Percentiles rank a stretch among this genome's conserved stretches.
Evolutionary conservation across 345 rosid genomes (phyloP).

Genomic region (Moringa oleifera): DNA sequence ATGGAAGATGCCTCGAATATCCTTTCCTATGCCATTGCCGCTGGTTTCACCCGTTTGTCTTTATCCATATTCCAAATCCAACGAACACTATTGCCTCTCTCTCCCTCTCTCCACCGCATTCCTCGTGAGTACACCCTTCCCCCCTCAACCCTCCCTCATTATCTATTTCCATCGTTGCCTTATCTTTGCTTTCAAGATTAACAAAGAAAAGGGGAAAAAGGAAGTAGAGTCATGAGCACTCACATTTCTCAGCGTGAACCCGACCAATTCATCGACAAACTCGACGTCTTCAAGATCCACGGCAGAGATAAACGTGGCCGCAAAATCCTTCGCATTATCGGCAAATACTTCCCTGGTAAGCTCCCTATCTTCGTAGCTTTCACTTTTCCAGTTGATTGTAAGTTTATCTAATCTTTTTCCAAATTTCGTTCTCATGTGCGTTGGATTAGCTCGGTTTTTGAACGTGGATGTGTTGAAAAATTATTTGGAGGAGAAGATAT

Average conservation of each 20-base stretch:
- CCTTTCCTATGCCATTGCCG: not conserved
- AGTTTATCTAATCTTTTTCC: not conserved
- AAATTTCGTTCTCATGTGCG: not conserved
- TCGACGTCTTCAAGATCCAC: slow-evolving; percentile 60
- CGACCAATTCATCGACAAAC: slow-evolving; percentile 42
- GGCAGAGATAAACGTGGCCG: slow-evolving; percentile 70
- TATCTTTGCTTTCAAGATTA: not conserved
- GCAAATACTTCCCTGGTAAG: slow-evolving; percentile 58
- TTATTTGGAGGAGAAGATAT: slow-evolving; percentile 49
- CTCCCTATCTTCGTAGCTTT: too few relatives aligned
- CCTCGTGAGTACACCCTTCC: not conserved
- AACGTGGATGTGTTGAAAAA: slow-evolving; percentile 43
- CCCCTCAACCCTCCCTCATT: too few relatives aligned
- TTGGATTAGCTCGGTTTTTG: slow-evolving; percentile 37
- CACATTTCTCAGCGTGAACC: slow-evolving; percentile 36
- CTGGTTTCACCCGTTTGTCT: not conserved
- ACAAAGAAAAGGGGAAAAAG: not conserved
- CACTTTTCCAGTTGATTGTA: too few relatives aligned
- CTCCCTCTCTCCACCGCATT: not conserved
- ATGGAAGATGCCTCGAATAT: slow-evolving; percentile 19
- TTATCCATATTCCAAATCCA: not conserved
- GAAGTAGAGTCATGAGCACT: slow-evolving; percentile 12
- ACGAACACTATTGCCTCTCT: not conserved
- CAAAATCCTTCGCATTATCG: slow-evolving; percentile 55
- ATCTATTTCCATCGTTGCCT: not conserved